Base-by-base conservation (phyloP, 2,329 filamentous ascomycete genomes). In the Cadophora sp. region DNA sequence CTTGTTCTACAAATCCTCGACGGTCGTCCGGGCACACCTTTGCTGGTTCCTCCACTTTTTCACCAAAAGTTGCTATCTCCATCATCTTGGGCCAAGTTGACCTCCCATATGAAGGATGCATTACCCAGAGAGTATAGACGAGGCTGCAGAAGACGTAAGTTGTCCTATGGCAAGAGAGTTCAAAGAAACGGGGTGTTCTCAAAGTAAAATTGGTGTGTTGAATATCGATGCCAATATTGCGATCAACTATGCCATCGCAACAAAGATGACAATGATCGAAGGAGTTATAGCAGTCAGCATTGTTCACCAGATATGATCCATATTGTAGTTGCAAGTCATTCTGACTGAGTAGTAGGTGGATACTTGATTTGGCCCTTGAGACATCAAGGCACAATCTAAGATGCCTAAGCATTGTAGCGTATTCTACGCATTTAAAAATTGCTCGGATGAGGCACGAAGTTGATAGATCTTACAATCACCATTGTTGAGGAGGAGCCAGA, bases 401-500 rank as follows among this genome's bases (percentile, higher is more conserved):
- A n/a, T n/a, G n/a, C n/a, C n/a, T n/a, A n/a, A n/a, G n/a, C n/a
- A n/a, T n/a, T 31, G 7, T n/a, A 50, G 16, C 48, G 29, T 22
- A 2, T 59, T 14, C 19, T 65, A 26, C 26, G 46, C 8, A 37
- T 62, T 9, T 24, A 29, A 3, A 62, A 22, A 22, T 34, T 62
- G 27, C 8, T 37, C 19, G 24, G 19, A 50, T 34, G 22, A 8
- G 60, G 60, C 7, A 43, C 5, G 6, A 29, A 51, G 1, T 12
- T 51, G 6, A 12, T 1, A 14, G 46, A 62, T 51, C 43, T 62
- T 4, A 62, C 31, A 16, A 62, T 62, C n/a, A 37, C 43, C 4
- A 34, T 62, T 1, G 60, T 51, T 24, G 60, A 62, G 8, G 43
- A 62, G n/a, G 60, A 62, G 43, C 60, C 60, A 16, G 56, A 22